Evolutionary conservation across 176 grass and related monocot genomes (phyloP).

Genomic region (Aegilops bicornis): DNA sequence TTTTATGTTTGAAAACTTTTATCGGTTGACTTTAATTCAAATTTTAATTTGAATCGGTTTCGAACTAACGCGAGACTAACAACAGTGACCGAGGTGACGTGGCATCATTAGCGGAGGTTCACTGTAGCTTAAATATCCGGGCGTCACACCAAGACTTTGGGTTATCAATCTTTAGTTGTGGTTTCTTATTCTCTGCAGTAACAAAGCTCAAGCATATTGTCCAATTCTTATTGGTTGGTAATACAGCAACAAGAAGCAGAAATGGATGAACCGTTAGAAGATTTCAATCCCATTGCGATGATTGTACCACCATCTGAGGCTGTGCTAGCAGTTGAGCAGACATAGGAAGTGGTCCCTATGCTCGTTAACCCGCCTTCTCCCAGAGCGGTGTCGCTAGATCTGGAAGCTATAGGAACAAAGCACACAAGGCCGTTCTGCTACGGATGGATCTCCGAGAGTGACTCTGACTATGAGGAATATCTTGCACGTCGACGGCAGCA

Average conservation of each 20-base stretch:
- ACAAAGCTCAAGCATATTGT: background rate
- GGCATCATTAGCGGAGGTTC: too few species aligned
- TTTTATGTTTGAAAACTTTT: too few species aligned
- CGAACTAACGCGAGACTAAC: too few species aligned
- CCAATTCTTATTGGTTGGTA: conserved; percentile 9
- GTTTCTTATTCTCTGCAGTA: background rate
- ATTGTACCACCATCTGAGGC: background rate
- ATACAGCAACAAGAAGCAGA: background rate
- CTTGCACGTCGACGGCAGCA: background rate
- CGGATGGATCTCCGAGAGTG: conserved; percentile 35
- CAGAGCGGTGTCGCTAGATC: background rate
- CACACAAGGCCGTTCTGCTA: background rate
- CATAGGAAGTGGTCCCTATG: background rate
- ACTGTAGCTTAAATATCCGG: too few species aligned
- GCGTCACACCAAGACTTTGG: background rate
- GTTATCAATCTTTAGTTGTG: background rate
- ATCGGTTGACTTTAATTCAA: too few species aligned
- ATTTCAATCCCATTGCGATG: background rate
- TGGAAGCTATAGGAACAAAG: background rate
- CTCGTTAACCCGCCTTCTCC: background rate
- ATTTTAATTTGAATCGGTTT: too few species aligned
- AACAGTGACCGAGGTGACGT: too few species aligned
- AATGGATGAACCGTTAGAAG: background rate
- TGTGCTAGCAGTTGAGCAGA: background rate
- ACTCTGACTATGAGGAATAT: background rate